A percentile compares a stretch with the other conserved stretches of the same genome.
These are phyloP conservation scores for Fusarium anthophilum DNA, from an alignment of 2,329 filamentous ascomycete genomes.

Conservation along the genomic window DNA sequence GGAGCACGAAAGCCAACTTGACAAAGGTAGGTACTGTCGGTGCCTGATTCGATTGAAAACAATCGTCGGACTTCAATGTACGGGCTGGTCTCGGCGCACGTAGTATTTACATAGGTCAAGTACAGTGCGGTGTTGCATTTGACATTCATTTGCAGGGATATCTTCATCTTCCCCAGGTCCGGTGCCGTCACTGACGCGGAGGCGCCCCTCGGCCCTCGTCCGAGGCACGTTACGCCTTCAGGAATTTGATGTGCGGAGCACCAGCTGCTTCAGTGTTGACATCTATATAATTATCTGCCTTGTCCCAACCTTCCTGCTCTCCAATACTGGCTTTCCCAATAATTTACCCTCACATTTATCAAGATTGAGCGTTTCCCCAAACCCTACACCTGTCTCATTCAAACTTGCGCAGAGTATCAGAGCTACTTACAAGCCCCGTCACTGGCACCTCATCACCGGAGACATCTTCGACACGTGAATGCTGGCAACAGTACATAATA, in stretches of 20 bases:
- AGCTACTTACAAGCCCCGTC: constrained; percentile 10
- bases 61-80: constrained; percentile 17
- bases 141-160: constrained; percentile 12
- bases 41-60: not conserved
- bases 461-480: constrained; percentile 48
- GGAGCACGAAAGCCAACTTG: not conserved
- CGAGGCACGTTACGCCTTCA: constrained; percentile 32
- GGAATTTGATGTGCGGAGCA: constrained; percentile 35
- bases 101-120: not conserved
- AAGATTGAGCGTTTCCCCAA: not conserved
- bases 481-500: constrained; percentile 14
- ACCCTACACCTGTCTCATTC: not conserved
- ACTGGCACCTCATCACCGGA: constrained; percentile 21
- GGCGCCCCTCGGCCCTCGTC: constrained; percentile 35
- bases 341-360: not conserved
- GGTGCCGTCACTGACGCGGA: constrained; percentile 28
- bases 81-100: constrained; percentile 15
- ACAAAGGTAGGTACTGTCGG: not conserved
- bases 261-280: constrained; percentile 14
- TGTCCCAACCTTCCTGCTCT: not conserved
- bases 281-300: constrained; percentile 27
- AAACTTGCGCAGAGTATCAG: constrained; percentile 3
- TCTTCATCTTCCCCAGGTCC: constrained; percentile 40
- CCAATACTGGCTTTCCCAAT: not conserved
- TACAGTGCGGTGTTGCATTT: constrained; percentile 16